Evolutionary conservation across 2,329 filamentous ascomycete genomes (phyloP).

Genomic region (Chrysoporthe cubensis): DNA sequence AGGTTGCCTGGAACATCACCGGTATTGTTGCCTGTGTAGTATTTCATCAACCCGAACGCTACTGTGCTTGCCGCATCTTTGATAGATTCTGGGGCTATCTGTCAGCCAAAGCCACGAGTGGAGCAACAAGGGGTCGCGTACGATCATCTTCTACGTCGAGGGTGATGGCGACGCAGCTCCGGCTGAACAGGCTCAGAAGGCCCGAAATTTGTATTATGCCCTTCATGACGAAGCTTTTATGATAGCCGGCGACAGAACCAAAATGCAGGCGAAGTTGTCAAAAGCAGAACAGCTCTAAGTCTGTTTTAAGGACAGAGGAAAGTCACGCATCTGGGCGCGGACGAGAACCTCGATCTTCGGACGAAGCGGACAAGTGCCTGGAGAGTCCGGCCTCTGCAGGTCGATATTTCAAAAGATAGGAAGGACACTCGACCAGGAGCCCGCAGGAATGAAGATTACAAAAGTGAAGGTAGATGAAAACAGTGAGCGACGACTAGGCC

Average conservation of each 20-base stretch:
- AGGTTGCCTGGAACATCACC: conserved; percentile 62
- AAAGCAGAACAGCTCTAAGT: not conserved
- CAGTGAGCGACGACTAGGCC: conserved; percentile 11
- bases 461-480: conserved; percentile 14
- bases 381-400: conserved; percentile 7
- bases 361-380: not conserved
- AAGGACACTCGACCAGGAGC: conserved; percentile 38
- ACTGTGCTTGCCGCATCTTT: conserved; percentile 53
- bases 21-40: conserved; percentile 61
- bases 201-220: conserved; percentile 26
- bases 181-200: conserved; percentile 30
- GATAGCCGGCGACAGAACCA: not conserved
- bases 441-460: conserved; percentile 25
- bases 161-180: conserved; percentile 29
- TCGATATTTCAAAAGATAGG: conserved; percentile 25
- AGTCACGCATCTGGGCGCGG: not conserved
- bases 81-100: conserved; percentile 49
- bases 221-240: conserved; percentile 29
- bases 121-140: conserved; percentile 21
- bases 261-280: not conserved
- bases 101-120: conserved; percentile 36
- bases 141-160: conserved; percentile 33
- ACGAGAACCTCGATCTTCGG: not conserved
- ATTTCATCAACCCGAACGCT: conserved; percentile 52
- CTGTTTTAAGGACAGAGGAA: not conserved